Evolutionary conservation across 192 early-diverging fungal species (phyloP).

Genomic region (Mortierella claussenii): DNA sequence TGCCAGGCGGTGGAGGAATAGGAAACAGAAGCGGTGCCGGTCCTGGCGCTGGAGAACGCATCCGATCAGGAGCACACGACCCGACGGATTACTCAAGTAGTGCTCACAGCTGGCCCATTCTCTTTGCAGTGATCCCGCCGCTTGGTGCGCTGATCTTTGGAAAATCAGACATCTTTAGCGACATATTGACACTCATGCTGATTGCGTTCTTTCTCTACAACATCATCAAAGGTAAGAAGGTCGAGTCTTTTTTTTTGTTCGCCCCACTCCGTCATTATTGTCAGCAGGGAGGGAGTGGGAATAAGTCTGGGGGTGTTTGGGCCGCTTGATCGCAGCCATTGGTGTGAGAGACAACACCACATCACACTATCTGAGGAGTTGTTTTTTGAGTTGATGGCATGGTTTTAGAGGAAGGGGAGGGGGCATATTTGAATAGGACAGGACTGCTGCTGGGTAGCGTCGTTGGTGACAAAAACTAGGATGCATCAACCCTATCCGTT

Average conservation of each 20-base stretch:
- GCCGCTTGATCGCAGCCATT: no score
- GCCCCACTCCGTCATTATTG: no score
- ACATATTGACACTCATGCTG: constrained; percentile 64
- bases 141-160: constrained; percentile 67
- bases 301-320: no score
- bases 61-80: constrained; percentile 41
- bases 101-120: constrained; percentile 68
- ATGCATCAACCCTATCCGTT: no score
- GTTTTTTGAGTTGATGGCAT: no score
- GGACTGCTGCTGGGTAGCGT: no score
- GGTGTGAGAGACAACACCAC: no score
- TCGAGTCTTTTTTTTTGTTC: background rate
- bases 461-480: no score
- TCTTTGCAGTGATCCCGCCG: constrained; percentile 65
- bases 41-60: background rate
- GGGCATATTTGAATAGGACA: no score
- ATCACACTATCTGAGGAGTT: no score
- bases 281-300: no score
- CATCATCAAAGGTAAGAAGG: constrained; percentile 66
- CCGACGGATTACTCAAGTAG: constrained; percentile 47
- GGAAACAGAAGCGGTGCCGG: background rate
- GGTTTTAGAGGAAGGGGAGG: no score
- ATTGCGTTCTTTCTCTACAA: constrained; percentile 70
- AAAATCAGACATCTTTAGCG: constrained; percentile 68
- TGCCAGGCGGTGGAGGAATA: constrained; percentile 1